Evolutionary conservation across 73 alveolate species (phyloP).

Genomic region (Diophrys sp.): DNA sequence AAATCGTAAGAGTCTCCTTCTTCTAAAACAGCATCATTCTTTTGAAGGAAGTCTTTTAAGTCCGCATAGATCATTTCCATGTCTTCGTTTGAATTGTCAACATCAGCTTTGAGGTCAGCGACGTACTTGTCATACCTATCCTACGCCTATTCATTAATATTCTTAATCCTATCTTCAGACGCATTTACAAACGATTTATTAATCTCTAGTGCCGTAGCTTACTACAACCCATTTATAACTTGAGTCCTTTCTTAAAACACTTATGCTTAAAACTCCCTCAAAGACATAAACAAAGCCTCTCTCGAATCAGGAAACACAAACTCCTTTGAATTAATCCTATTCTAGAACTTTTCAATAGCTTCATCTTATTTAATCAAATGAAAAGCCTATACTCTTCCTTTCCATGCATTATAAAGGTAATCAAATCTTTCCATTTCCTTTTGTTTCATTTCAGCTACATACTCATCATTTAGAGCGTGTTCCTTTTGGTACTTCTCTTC

Average conservation of each 20-base stretch:
- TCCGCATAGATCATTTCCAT: conserved; percentile 37
- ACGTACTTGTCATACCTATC: conserved; percentile 45
- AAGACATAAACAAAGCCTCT: conserved; percentile 9
- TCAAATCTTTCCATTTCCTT: conserved; percentile 46
- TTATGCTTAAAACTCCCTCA: conserved; percentile 25
- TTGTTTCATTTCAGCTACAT: conserved; percentile 11
- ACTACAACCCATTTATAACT: conserved; percentile 2
- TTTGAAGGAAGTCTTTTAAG: conserved; percentile 42
- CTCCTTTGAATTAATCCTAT: conserved; percentile 42
- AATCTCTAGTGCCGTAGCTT: conserved; percentile 8
- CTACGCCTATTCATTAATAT: conserved; percentile 58
- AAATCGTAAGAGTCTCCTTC: conserved; percentile 62
- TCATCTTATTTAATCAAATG: conserved; percentile 57
- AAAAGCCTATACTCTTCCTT: conserved; percentile 47
- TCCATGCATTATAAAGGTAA: conserved; percentile 31
- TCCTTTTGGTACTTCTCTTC: conserved; percentile 37
- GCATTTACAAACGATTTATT: conserved; percentile 40
- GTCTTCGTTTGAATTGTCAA: conserved; percentile 41
- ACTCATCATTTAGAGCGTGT: conserved; percentile 38
- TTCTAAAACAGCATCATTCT: conserved; percentile 52
- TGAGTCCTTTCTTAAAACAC: conserved; percentile 42
- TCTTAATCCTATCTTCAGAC: conserved; percentile 30
- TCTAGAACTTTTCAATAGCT: conserved; percentile 48
- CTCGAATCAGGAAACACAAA: conserved; percentile 67
- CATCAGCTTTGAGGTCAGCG: conserved; percentile 12